Evolutionary conservation across 345 rosid species (phyloP).

Genomic region (Turritis glabra): DNA sequence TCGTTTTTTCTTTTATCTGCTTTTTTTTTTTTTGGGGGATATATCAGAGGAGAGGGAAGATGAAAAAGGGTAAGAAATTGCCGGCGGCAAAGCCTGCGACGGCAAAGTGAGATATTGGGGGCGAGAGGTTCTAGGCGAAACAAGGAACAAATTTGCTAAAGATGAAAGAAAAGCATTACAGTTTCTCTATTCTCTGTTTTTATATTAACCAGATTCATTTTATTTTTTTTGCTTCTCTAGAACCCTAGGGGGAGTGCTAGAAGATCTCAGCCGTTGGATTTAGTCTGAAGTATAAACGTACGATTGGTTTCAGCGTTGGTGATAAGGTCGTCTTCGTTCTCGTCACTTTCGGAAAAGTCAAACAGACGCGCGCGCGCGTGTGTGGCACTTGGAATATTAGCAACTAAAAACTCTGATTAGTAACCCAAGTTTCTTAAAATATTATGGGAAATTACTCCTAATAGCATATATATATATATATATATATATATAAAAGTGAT

Average conservation of each 20-base stretch:
- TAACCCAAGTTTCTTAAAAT: neutral
- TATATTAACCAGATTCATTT: neutral
- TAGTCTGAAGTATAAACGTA: slow-evolving; percentile 3
- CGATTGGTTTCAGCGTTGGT: neutral
- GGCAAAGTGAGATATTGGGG: slow-evolving; percentile 44
- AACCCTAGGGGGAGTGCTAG: slow-evolving; percentile 20
- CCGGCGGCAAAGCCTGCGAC: slow-evolving; percentile 59
- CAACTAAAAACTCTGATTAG: neutral
- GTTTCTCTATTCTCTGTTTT: slow-evolving; percentile 8
- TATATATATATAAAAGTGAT: no score
- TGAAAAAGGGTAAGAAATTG: slow-evolving; percentile 33
- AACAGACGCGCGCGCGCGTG: neutral
- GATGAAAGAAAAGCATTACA: slow-evolving; percentile 4
- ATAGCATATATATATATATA: no score
- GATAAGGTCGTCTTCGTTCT: slow-evolving; percentile 19
- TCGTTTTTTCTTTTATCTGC: slow-evolving; percentile 27
- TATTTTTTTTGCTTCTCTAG: neutral
- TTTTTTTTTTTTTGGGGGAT: neutral
- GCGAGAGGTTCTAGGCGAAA: slow-evolving; percentile 23
- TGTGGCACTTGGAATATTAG: neutral
- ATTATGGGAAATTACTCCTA: no score
- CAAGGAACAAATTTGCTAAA: neutral
- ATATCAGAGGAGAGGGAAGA: slow-evolving; percentile 59
- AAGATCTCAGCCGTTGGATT: slow-evolving; percentile 35
- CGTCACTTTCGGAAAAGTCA: slow-evolving; percentile 15